Conservation (phyloP, 1,284 basidiomycete genomes). For the Cerrena zonata region DNA sequence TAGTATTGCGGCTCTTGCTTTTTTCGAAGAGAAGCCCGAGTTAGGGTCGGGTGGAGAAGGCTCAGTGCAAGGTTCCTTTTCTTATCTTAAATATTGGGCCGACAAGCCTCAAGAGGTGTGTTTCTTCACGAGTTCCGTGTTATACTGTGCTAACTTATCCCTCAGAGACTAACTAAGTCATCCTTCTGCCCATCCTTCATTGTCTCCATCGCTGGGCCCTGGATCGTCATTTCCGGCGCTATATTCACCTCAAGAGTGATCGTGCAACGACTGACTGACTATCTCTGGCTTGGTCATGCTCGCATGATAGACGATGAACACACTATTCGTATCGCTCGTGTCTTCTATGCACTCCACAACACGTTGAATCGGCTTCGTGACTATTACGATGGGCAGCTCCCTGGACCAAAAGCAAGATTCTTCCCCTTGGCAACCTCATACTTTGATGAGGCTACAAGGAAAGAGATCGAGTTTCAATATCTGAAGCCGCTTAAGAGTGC, state of each 20-base stretch:
- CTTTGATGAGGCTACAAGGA: neutral
- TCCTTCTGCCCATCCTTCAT: slow-evolving; percentile 12
- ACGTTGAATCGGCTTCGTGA: neutral
- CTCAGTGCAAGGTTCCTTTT: neutral
- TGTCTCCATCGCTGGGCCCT: slow-evolving; percentile 10
- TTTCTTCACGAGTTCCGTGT: neutral
- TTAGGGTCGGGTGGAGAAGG: too few species aligned
- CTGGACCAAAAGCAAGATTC: neutral
- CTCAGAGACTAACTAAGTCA: neutral
- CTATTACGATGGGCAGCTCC: slow-evolving; percentile 4
- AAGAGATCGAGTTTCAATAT: slow-evolving; percentile 3
- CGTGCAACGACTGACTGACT: slow-evolving; percentile 14
- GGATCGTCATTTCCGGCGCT: slow-evolving; percentile 10
- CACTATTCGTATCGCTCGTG: slow-evolving; percentile 7
- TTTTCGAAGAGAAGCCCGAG: too few species aligned
- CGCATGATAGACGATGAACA: slow-evolving; percentile 7
- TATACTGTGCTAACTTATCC: neutral
- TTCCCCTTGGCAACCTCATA: slow-evolving; percentile 5
- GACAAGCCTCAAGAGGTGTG: neutral
- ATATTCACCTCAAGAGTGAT: slow-evolving; percentile 7
- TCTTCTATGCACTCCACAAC: slow-evolving; percentile 8
- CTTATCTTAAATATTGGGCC: neutral
- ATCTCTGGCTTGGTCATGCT: slow-evolving; percentile 18
- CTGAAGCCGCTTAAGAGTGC: neutral
- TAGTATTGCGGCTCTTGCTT: too few species aligned